Evolutionary conservation across 495 filamentous ascomycete genomes (phyloP).

Genomic region (Elasticomyces elasticus): DNA sequence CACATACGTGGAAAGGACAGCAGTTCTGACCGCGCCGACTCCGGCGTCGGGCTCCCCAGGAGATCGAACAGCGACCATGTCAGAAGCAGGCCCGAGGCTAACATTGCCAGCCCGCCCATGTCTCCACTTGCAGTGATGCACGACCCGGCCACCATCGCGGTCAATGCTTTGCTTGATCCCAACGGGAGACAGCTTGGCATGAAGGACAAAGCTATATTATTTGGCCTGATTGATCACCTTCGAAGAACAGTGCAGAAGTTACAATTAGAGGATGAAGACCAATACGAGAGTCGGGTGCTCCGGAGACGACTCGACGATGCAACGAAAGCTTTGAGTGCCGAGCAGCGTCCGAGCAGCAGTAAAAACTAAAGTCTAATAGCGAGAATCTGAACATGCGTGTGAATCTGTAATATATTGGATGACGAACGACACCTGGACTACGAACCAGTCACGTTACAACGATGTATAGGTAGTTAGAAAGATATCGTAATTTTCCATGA

Average conservation of each 20-base stretch:
- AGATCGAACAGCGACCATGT: background rate
- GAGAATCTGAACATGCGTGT: too few species aligned
- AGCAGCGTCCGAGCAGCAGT: background rate
- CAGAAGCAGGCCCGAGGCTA: background rate
- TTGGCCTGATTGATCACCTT: slow-evolving; percentile 63
- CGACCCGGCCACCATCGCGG: slow-evolving; percentile 28
- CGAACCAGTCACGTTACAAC: background rate
- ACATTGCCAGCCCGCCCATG: slow-evolving; percentile 28
- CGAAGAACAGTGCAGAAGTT: slow-evolving; percentile 58
- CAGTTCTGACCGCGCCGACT: slow-evolving; percentile 20
- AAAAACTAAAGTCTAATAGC: too few species aligned
- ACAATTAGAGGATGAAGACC: slow-evolving; percentile 49
- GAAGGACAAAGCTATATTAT: slow-evolving; percentile 66
- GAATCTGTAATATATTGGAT: too few species aligned
- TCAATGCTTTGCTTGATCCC: slow-evolving; percentile 30
- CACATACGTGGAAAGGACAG: background rate
- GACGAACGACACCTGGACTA: background rate
- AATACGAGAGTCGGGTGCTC: slow-evolving; percentile 51
- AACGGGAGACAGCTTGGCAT: slow-evolving; percentile 39
- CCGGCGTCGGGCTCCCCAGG: slow-evolving; percentile 17
- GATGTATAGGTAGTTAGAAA: background rate
- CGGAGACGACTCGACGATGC: slow-evolving; percentile 65
- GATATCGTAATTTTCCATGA: too few species aligned
- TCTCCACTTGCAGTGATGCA: slow-evolving; percentile 32
- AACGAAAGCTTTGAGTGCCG: slow-evolving; percentile 59